Evolutionary conservation across 73 alveolate genomes (phyloP).

Genomic region (Paramecium bursaria): DNA sequence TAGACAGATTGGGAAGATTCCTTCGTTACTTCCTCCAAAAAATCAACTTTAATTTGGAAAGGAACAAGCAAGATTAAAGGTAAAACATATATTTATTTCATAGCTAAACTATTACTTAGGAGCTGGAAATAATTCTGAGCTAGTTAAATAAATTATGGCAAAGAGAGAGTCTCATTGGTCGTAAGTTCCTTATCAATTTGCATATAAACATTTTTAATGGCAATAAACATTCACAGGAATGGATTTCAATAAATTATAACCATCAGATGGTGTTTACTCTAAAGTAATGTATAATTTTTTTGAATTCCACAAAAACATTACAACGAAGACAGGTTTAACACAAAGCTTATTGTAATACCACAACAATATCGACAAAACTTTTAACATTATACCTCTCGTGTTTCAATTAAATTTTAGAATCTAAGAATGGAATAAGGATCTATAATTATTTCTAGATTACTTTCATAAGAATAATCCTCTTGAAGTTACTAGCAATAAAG

Average conservation of each 20-base stretch:
- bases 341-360: constrained; percentile 81
- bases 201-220: constrained; percentile 63
- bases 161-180: constrained; percentile 63
- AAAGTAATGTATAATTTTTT: constrained; percentile 62
- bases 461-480: constrained; percentile 35
- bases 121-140: constrained; percentile 62
- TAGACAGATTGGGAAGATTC: neutral
- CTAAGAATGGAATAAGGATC: constrained; percentile 60
- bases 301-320: constrained; percentile 64
- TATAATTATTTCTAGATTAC: constrained; percentile 58
- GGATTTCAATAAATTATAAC: constrained; percentile 36
- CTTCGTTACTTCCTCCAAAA: constrained; percentile 22
- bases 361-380: constrained; percentile 76
- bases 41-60: neutral
- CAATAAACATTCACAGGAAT: constrained; percentile 48
- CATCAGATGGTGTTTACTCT: constrained; percentile 4
- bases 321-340: constrained; percentile 67
- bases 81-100: neutral
- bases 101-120: constrained; percentile 59
- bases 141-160: constrained; percentile 32
- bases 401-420: constrained; percentile 77
- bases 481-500: constrained; percentile 6
- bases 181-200: constrained; percentile 39
- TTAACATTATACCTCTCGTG: constrained; percentile 90
- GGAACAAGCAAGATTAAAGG: constrained; percentile 35